phyloP scores from a whole-genome alignment of 371 early-diverging fungal genomes.

The Dichotomocladium elegans region DNA sequence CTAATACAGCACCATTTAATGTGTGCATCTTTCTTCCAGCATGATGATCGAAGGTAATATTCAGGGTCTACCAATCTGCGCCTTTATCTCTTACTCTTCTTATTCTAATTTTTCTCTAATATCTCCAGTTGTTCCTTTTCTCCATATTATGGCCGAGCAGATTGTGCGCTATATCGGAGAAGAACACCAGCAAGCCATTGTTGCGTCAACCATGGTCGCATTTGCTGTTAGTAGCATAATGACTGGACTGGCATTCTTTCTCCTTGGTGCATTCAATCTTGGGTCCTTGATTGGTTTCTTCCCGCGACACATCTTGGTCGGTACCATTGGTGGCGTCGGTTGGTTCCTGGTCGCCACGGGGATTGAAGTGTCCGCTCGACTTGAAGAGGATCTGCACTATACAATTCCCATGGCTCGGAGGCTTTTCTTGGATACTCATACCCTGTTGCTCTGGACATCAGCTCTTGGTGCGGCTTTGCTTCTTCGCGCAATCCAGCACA shows the following conservation, averaged over 20 bases:
- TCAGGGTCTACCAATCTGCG: not conserved
- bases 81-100: not conserved
- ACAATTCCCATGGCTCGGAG: constrained; percentile 51
- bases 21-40: not conserved
- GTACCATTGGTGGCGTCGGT: constrained; percentile 94
- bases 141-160: constrained; percentile 51
- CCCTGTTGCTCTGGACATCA: constrained; percentile 75
- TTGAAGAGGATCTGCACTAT: constrained; percentile 50
- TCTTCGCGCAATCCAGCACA: constrained; percentile 50
- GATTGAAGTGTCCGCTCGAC: constrained; percentile 80
- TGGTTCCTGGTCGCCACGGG: constrained; percentile 92
- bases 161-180: constrained; percentile 61
- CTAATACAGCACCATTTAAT: not conserved
- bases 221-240: constrained; percentile 81
- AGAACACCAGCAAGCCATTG: constrained; percentile 57
- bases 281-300: constrained; percentile 88
- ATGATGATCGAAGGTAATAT: constrained; percentile 9
- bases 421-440: constrained; percentile 54
- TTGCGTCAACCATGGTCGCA: constrained; percentile 88
- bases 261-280: constrained; percentile 81
- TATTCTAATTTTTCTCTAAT: not conserved
- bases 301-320: constrained; percentile 93
- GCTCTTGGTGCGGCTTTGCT: constrained; percentile 70
- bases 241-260: constrained; percentile 85
- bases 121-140: not conserved